Conservation (phyloP, 768 basidiomycete genomes). For the Mycena pura region DNA sequence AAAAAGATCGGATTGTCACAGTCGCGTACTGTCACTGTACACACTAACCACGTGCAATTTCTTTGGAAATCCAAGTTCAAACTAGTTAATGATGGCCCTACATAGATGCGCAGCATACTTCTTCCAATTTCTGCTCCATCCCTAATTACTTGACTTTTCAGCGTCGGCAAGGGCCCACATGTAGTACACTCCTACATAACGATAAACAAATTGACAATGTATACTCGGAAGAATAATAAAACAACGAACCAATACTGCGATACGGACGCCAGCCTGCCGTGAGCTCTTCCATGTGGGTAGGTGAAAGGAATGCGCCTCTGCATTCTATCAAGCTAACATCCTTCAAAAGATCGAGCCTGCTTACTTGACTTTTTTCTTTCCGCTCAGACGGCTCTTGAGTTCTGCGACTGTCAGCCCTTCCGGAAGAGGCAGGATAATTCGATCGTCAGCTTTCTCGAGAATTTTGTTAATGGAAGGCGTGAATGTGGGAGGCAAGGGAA, state of each 20-base stretch:
- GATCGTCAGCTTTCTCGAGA: constrained; percentile 45
- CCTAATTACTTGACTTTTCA: background rate
- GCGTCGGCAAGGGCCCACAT: constrained; percentile 82
- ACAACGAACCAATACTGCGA: constrained; percentile 70
- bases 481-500: constrained; percentile 60
- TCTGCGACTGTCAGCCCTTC: constrained; percentile 61
- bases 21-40: too few relatives aligned
- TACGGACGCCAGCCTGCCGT: constrained; percentile 84
- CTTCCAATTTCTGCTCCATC: too few relatives aligned
- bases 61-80: too few relatives aligned
- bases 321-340: too few relatives aligned
- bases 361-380: constrained; percentile 79
- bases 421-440: constrained; percentile 52
- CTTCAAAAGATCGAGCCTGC: constrained; percentile 30
- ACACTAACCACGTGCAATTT: too few relatives aligned
- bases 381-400: constrained; percentile 65
- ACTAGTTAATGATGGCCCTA: background rate
- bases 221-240: background rate
- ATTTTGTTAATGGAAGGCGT: constrained; percentile 73
- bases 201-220: background rate
- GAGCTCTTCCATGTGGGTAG: constrained; percentile 81
- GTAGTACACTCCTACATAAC: constrained; percentile 78
- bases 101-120: too few relatives aligned
- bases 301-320: constrained; percentile 78
- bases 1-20: too few relatives aligned